Evolutionary conservation across 2,329 filamentous ascomycete species (phyloP).

Genomic region (Nigrospora oryzae): DNA sequence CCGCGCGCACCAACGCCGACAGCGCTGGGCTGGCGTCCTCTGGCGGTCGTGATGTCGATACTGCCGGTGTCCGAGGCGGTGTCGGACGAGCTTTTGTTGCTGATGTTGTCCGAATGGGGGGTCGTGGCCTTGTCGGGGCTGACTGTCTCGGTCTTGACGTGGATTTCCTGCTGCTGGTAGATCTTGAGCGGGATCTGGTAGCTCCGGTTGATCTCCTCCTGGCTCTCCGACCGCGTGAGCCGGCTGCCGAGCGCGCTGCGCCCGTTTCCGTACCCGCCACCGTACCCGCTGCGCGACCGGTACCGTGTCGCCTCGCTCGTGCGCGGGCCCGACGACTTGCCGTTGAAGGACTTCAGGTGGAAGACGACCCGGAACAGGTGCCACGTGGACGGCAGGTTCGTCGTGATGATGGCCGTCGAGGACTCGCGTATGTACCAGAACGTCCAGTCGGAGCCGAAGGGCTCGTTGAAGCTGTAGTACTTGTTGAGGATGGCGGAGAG

Average conservation of each 20-base stretch:
- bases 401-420: conserved; percentile 33
- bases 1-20: too few relatives aligned
- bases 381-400: conserved; percentile 35
- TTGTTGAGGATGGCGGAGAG: conserved; percentile 40
- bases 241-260: conserved; percentile 11
- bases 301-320: conserved; percentile 8
- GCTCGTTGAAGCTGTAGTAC: conserved; percentile 30
- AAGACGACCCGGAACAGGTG: conserved; percentile 29
- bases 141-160: conserved; percentile 11
- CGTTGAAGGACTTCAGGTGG: conserved; percentile 23
- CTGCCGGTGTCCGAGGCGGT: too few relatives aligned
- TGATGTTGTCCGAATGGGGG: too few relatives aligned
- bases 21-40: too few relatives aligned
- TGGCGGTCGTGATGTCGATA: too few relatives aligned
- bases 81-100: too few relatives aligned
- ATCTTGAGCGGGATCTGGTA: conserved; percentile 25
- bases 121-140: neutral
- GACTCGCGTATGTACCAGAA: conserved; percentile 38
- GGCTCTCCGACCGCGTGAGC: conserved; percentile 22
- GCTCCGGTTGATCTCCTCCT: conserved; percentile 25
- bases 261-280: conserved; percentile 9
- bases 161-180: conserved; percentile 25
- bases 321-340: conserved; percentile 17
- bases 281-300: conserved; percentile 15
- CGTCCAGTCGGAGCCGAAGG: conserved; percentile 28